Evolutionary conservation across 129 eudicot genomes (phyloP).

Genomic region (Helianthus tuberosus): DNA sequence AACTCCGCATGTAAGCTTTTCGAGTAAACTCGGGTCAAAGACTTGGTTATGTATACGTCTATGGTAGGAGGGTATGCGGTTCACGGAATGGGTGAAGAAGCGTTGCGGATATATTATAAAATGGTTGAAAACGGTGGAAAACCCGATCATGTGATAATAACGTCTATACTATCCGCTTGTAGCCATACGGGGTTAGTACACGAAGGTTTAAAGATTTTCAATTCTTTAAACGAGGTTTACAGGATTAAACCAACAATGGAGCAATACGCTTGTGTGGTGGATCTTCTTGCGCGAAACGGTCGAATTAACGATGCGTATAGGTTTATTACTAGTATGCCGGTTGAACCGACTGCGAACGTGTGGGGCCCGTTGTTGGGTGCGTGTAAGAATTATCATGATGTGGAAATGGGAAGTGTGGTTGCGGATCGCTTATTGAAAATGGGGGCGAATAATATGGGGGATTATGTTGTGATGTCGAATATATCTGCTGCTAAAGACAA

Average conservation of each 20-base stretch:
- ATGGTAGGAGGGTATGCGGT: slow-evolving; percentile 87
- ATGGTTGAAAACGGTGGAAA: slow-evolving; percentile 63
- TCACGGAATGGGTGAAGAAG: slow-evolving; percentile 89
- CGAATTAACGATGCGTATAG: slow-evolving; percentile 69
- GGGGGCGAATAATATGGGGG: slow-evolving; percentile 63
- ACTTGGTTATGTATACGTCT: slow-evolving; percentile 77
- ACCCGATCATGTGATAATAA: slow-evolving; percentile 79
- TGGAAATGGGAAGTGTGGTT: slow-evolving; percentile 60
- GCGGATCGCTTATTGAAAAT: slow-evolving; percentile 53
- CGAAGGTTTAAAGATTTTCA: slow-evolving; percentile 72
- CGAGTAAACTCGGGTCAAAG: slow-evolving; percentile 47
- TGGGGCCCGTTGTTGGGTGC: slow-evolving; percentile 89
- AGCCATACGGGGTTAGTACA: slow-evolving; percentile 79
- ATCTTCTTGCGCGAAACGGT: slow-evolving; percentile 87
- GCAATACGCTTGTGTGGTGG: slow-evolving; percentile 86
- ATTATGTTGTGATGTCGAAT: slow-evolving; percentile 78
- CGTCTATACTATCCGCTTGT: slow-evolving; percentile 78
- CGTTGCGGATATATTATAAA: slow-evolving; percentile 49
- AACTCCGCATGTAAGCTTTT: slow-evolving; percentile 57
- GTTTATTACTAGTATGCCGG: slow-evolving; percentile 61
- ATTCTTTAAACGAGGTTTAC: slow-evolving; percentile 53
- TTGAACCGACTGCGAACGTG: slow-evolving; percentile 67
- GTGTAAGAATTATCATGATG: slow-evolving; percentile 65
- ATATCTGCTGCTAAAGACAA: slow-evolving; percentile 74
- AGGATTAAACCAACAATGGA: slow-evolving; percentile 70